These are phyloP conservation scores for Choanephora cucurbitarum DNA, from an alignment of 371 early-diverging fungal species.

Conservation along the genomic window DNA sequence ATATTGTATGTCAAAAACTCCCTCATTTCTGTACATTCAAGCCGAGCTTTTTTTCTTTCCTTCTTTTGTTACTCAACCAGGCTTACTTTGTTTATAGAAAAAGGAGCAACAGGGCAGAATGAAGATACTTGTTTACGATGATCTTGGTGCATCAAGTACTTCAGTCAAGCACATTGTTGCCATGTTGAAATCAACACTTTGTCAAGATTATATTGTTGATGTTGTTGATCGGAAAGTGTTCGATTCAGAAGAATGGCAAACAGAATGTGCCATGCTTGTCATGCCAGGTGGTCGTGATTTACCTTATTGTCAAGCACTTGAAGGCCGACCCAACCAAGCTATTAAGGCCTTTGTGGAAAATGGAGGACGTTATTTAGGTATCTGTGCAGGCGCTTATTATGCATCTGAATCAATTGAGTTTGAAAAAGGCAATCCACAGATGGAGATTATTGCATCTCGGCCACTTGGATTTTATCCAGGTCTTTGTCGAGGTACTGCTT, in stretches of 20 bases:
- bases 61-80: too few relatives aligned
- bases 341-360: slow-evolving; percentile 71
- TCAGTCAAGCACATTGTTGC: slow-evolving; percentile 66
- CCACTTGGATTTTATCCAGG: slow-evolving; percentile 77
- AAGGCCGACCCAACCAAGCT: slow-evolving; percentile 57
- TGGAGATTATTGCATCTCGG: slow-evolving; percentile 75
- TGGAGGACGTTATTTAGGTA: slow-evolving; percentile 89
- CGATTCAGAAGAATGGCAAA: slow-evolving; percentile 83
- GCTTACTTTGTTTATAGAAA: too few relatives aligned
- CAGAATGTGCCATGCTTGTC: slow-evolving; percentile 77
- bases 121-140: slow-evolving; percentile 87
- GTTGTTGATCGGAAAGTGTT: slow-evolving; percentile 75
- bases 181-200: slow-evolving; percentile 68
- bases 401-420: slow-evolving; percentile 73
- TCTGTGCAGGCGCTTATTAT: slow-evolving; percentile 95
- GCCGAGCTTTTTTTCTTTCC: too few relatives aligned
- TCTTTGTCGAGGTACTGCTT: slow-evolving; percentile 72
- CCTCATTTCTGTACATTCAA: too few relatives aligned
- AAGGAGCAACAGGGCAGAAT: slow-evolving; percentile 30
- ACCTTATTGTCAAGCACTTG: slow-evolving; percentile 74
- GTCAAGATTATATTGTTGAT: slow-evolving; percentile 84
- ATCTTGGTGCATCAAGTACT: slow-evolving; percentile 72
- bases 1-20: too few relatives aligned
- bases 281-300: slow-evolving; percentile 91
- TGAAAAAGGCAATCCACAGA: slow-evolving; percentile 60